Conservation (phyloP, 2,329 filamentous ascomycete genomes). For the Arthrobotrys conoides region DNA sequence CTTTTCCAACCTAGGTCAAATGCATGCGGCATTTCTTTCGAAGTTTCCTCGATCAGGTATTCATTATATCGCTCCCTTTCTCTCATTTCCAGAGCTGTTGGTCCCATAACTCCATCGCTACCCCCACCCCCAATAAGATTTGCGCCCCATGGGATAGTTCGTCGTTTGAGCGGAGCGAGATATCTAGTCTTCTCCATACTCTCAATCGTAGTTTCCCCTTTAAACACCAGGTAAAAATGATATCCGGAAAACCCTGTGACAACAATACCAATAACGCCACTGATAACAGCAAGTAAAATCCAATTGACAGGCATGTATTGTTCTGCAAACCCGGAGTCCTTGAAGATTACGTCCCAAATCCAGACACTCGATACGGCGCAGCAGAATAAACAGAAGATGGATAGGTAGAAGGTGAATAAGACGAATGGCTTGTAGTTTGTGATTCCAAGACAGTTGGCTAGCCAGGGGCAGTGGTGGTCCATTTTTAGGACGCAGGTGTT, state of each 20-base stretch:
- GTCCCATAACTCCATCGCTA: slow-evolving; percentile 67
- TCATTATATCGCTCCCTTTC: slow-evolving; percentile 79
- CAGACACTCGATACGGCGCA: slow-evolving; percentile 84
- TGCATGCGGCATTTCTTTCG: slow-evolving; percentile 87
- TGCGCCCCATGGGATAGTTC: slow-evolving; percentile 62
- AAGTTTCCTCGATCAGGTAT: slow-evolving; percentile 92
- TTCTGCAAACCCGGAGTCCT: slow-evolving; percentile 78
- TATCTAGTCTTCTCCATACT: slow-evolving; percentile 96
- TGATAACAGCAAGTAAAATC: slow-evolving; percentile 86
- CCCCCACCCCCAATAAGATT: slow-evolving; percentile 65
- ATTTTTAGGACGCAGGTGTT: slow-evolving; percentile 96
- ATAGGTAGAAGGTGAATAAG: slow-evolving; percentile 90
- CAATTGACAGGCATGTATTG: slow-evolving; percentile 89
- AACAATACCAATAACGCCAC: slow-evolving; percentile 91
- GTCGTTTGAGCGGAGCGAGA: slow-evolving; percentile 76
- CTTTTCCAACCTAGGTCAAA: slow-evolving; percentile 89
- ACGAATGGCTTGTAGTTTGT: slow-evolving; percentile 96
- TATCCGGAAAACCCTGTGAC: slow-evolving; percentile 89
- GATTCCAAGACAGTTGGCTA: slow-evolving; percentile 93
- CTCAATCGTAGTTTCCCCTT: slow-evolving; percentile 93
- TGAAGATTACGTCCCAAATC: slow-evolving; percentile 87
- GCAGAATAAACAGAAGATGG: slow-evolving; percentile 84
- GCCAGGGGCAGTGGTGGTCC: slow-evolving; percentile 99
- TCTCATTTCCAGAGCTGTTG: slow-evolving; percentile 72
- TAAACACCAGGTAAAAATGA: slow-evolving; percentile 85